Evolutionary conservation across 1,139 yeast genomes (phyloP), one percentile per base, ranked within the genome.

Genomic region (Geotrichum restrictum): DNA sequence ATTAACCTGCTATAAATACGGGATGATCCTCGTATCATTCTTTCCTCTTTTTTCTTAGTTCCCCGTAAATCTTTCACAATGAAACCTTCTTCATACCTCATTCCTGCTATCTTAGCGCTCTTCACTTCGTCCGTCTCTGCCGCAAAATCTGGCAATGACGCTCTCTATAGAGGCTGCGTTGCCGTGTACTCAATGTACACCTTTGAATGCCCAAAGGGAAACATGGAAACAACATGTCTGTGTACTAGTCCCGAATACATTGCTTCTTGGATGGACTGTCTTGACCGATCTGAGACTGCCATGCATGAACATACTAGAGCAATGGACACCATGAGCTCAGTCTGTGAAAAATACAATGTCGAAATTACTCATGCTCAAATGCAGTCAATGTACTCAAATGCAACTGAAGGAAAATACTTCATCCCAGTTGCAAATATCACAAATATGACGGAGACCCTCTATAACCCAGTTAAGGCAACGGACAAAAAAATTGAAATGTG

Each of bases 201-300:
- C 18, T 48, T 41, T 16, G 42, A 48, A 18, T 48, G 51, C 40
- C 51, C 51, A 36, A 41, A 41, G 31, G 44, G 39, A 10, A 13
- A 14, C 16, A 32, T 7, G 19, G 8, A 16, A 10, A 36, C 33
- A 21, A 31, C 14, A 13, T 48, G 51, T 32, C n/a, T 27, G 8
- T 53, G 56, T 29, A 18, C 14, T 13, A 42, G 48, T 31, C 16
- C 32, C n/a, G 53, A 45, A 13, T 53, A 40, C 41, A 32, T 49
- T 4, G 56, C 56, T 11, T 33, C 53, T 6, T 45, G 29, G 29
- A 37, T 36, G 36, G 51, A 49, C 45, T 53, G 56, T 13, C 33
- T 36, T n/a, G 11, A 14, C 6, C 14, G 42, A n/a, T 27, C 52
- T 6, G 18, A 16, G 8, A 38, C 24, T 6, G 21, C 45, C 13